phyloP scores from a whole-genome alignment of 163 green algal species.

The Picocystis sp. region DNA sequence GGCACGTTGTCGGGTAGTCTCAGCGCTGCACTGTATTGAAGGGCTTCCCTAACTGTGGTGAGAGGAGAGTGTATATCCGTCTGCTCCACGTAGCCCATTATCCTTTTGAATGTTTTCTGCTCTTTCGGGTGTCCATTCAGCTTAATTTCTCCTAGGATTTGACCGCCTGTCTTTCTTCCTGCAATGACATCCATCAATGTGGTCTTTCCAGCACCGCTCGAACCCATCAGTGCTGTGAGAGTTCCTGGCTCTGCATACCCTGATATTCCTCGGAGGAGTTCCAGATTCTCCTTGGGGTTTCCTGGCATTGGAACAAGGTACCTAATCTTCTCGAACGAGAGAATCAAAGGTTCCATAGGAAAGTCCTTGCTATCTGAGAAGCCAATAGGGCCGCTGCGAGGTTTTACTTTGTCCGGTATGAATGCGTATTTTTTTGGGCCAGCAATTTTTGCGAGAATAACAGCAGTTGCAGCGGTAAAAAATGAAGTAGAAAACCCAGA shows the following conservation, averaged over 20 bases:
- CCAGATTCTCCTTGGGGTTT: not conserved
- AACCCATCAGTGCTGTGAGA: slow-evolving; percentile 28
- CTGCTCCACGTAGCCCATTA: slow-evolving; percentile 40
- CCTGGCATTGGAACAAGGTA: slow-evolving; percentile 3
- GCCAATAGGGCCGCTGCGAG: too few species aligned
- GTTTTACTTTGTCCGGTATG: too few species aligned
- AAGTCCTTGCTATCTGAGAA: too few species aligned
- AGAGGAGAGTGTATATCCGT: slow-evolving; percentile 27
- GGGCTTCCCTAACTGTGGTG: slow-evolving; percentile 29
- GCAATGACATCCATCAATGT: slow-evolving; percentile 20
- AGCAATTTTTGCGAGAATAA: too few species aligned
- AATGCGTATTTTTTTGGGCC: too few species aligned
- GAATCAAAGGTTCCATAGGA: slow-evolving; percentile 2
- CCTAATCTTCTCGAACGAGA: slow-evolving; percentile 17
- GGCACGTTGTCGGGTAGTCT: slow-evolving; percentile 3
- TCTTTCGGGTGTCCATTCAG: slow-evolving; percentile 43
- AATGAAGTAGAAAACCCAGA: too few species aligned
- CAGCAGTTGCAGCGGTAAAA: too few species aligned
- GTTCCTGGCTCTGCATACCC: slow-evolving; percentile 1
- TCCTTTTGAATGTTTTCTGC: slow-evolving; percentile 34
- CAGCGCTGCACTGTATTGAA: slow-evolving; percentile 22
- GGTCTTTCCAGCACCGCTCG: slow-evolving; percentile 30
- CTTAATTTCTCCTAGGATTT: slow-evolving; percentile 27
- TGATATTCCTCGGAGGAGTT: slow-evolving; percentile 7
- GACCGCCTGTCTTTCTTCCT: slow-evolving; percentile 21